Evolutionary conservation across 1,284 basidiomycete species (phyloP), one percentile per base, ranked within the genome.

Genomic region (Boletus mariae): DNA sequence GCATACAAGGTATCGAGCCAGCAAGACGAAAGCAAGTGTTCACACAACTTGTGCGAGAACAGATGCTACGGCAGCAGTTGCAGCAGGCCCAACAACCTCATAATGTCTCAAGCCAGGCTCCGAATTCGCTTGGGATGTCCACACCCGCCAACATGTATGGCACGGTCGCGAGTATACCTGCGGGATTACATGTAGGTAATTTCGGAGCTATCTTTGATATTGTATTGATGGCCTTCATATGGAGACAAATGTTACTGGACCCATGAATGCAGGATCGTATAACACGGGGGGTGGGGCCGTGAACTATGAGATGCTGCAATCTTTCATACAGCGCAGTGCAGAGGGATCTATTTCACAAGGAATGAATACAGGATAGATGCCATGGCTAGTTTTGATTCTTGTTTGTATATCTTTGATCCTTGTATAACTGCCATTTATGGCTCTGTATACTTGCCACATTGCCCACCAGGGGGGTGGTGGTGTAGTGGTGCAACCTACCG

Each of bases 251-350:
- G 43, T 40, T 2, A 47, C 46, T 3, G 45, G 45, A 29, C 53
- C 55, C 17, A 26, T 32, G 17, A 58, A 47, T 23, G 38, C 49
- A 15, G 58, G 57, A 20, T 20, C 45, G 15, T 56, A 61, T 28
- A 59, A 54, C 35, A 13, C 55, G 5, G 65, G 61, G 25, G 59
- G 66, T 57, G 49, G 71, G 8, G 67, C 67, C 44, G 67, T 83
- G 51, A 80, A 74, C 58, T 68, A 67, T 44, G 82, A 83, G 62
- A 79, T 84, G 73, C 50, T 85, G 64, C 82, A 84, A 65, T 82
- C 81, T 23, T 84, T 85, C 61, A 77, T 84, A 74, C 79, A 80
- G 55, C 71, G 83, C 31, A 82, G 68, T 60, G 68, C 64, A 29
- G 71, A 73, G n/a, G 72, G 72, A 51, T 60, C 66, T 47, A 61